These are phyloP conservation scores for Singerocomus inundabilis DNA, from an alignment of 1,284 basidiomycete species.

Conservation along the genomic window DNA sequence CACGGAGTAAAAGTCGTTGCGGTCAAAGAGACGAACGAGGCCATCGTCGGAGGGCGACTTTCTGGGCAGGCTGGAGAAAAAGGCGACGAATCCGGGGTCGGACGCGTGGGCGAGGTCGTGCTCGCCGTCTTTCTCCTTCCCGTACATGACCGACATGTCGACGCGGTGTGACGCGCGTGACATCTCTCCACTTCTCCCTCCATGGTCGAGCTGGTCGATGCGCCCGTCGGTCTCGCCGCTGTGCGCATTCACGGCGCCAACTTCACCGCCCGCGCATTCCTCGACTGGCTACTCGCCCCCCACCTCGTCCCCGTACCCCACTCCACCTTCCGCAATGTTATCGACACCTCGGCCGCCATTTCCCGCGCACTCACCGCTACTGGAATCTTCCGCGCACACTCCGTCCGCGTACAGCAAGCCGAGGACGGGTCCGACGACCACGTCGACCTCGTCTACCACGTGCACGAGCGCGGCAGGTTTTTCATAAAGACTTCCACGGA, in stretches of 20 bases:
- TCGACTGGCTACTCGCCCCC: slow-evolving; percentile 75
- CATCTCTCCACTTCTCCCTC: slow-evolving; percentile 3
- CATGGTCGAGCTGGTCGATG: slow-evolving; percentile 29
- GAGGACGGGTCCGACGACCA: slow-evolving; percentile 49
- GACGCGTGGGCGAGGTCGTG: slow-evolving; percentile 51
- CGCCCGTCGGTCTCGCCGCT: slow-evolving; percentile 26
- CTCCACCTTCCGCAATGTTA: slow-evolving; percentile 58
- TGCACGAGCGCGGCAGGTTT: slow-evolving; percentile 76
- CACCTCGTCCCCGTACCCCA: slow-evolving; percentile 21
- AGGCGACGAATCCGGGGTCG: slow-evolving; percentile 76
- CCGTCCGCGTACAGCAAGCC: slow-evolving; percentile 71
- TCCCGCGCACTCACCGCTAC: slow-evolving; percentile 64
- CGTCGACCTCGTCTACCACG: slow-evolving; percentile 83
- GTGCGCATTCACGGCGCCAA: slow-evolving; percentile 80
- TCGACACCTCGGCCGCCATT: slow-evolving; percentile 67
- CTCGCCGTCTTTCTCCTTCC: slow-evolving; percentile 59
- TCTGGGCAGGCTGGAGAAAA: slow-evolving; percentile 64
- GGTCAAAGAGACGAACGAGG: slow-evolving; percentile 83
- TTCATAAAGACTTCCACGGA: slow-evolving; percentile 89
- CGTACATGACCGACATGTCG: slow-evolving; percentile 54
- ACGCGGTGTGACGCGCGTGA: slow-evolving; percentile 23
- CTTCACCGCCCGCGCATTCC: slow-evolving; percentile 76
- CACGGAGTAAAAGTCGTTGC: slow-evolving; percentile 84
- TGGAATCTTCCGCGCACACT: slow-evolving; percentile 73
- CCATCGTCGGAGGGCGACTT: slow-evolving; percentile 65